phyloP scores from a whole-genome alignment of 2,329 filamentous ascomycete species.

The Clarireedia monteithiana region DNA sequence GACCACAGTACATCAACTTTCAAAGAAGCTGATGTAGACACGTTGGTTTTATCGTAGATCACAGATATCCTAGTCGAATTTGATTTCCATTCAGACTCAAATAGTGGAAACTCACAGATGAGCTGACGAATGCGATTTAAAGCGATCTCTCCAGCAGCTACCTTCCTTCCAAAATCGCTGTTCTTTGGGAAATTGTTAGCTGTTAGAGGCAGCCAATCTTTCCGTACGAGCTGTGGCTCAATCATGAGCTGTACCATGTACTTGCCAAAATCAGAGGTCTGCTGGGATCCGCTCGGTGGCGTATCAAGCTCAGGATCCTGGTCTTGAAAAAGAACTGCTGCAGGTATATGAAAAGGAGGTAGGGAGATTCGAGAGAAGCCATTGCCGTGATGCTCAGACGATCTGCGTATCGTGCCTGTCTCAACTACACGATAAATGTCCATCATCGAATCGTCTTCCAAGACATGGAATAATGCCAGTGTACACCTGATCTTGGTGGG shows the following conservation, averaged over 20 bases:
- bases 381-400: too few relatives aligned
- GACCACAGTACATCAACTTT: constrained; percentile 18
- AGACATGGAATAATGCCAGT: constrained; percentile 15
- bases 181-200: constrained; percentile 2
- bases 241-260: background rate
- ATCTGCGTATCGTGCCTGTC: constrained; percentile 1
- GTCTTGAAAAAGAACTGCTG: constrained; percentile 2
- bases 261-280: background rate
- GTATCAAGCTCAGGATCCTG: background rate
- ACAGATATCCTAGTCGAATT: background rate
- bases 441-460: constrained; percentile 14
- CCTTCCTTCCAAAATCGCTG: constrained; percentile 1
- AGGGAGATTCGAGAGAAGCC: background rate
- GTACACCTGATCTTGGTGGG: constrained; percentile 17
- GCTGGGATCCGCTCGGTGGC: background rate
- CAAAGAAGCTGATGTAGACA: constrained; percentile 9
- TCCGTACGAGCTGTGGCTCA: constrained; percentile 3
- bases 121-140: background rate
- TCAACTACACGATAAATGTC: constrained; percentile 3
- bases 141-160: background rate
- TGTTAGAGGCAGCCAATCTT: constrained; percentile 21
- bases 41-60: constrained; percentile 7
- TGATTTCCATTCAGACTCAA: constrained; percentile 1
- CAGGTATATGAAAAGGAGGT: constrained; percentile 1
- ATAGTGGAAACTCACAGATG: background rate